phyloP scores from a whole-genome alignment of 2,329 filamentous ascomycete species.

The Spiromastix sp. region DNA sequence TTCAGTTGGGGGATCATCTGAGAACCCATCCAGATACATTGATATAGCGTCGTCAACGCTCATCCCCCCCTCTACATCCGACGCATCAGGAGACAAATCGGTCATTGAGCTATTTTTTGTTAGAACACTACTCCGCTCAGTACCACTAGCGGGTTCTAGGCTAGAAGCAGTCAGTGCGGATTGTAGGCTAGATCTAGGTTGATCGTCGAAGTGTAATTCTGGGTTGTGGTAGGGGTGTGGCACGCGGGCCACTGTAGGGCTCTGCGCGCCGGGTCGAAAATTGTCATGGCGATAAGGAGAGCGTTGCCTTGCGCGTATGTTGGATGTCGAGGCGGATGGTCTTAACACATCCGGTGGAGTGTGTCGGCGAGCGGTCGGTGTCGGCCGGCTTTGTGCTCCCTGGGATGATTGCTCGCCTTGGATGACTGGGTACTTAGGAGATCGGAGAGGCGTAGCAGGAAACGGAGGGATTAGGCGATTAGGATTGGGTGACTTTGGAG shows the following conservation, averaged over 20 bases:
- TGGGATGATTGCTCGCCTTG: neutral
- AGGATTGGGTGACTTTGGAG: neutral
- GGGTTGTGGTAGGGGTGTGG: conserved; percentile 17
- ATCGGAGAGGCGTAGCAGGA: conserved; percentile 3
- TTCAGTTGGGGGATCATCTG: conserved; percentile 22
- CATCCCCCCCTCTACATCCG: conserved; percentile 47
- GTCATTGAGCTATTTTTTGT: conserved; percentile 69
- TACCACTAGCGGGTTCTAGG: conserved; percentile 48
- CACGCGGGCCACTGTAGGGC: conserved; percentile 19
- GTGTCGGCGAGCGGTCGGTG: neutral
- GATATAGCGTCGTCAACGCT: conserved; percentile 52
- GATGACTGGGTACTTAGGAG: conserved; percentile 2
- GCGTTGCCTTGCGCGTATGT: conserved; percentile 18
- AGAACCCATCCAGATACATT: conserved; percentile 50
- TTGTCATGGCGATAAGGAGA: conserved; percentile 8
- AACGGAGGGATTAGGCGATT: conserved; percentile 2
- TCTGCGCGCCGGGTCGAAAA: conserved; percentile 1
- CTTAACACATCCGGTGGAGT: conserved; percentile 3
- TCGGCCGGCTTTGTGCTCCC: conserved; percentile 1
- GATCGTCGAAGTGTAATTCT: conserved; percentile 21
- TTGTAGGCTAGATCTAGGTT: conserved; percentile 46
- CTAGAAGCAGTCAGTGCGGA: conserved; percentile 54
- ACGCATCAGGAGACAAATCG: conserved; percentile 48
- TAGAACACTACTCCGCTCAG: conserved; percentile 70
- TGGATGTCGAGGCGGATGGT: conserved; percentile 25